A percentile compares a stretch with the other conserved stretches of the same genome.
phyloP scores from a whole-genome alignment of 768 basidiomycete species.

The Amanita muscaria region DNA sequence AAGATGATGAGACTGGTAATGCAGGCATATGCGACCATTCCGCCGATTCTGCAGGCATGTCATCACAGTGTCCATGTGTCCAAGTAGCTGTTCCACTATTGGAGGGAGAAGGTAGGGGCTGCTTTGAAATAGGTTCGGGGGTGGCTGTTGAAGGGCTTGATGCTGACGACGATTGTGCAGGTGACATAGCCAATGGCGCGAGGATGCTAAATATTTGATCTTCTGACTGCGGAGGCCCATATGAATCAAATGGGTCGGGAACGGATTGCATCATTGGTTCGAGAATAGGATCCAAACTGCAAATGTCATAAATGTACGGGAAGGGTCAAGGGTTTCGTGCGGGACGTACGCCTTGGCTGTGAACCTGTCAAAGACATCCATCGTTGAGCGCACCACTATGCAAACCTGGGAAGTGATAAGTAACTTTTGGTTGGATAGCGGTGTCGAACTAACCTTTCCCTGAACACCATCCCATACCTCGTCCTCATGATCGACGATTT shows the following conservation, averaged over 20 bases:
- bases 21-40: slow-evolving; percentile 47
- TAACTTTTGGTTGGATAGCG: slow-evolving; percentile 6
- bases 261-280: slow-evolving; percentile 86
- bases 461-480: slow-evolving; percentile 93
- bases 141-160: slow-evolving; percentile 50
- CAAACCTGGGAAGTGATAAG: slow-evolving; percentile 43
- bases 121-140: slow-evolving; percentile 29
- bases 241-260: slow-evolving; percentile 90
- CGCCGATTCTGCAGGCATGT: slow-evolving; percentile 42
- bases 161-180: slow-evolving; percentile 37
- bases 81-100: slow-evolving; percentile 34
- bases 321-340: background rate
- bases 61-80: slow-evolving; percentile 36
- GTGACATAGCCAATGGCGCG: slow-evolving; percentile 71
- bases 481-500: slow-evolving; percentile 88
- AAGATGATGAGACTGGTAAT: slow-evolving; percentile 45
- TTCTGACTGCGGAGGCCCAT: slow-evolving; percentile 80
- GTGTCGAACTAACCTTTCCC: slow-evolving; percentile 49
- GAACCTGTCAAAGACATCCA: slow-evolving; percentile 87
- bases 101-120: slow-evolving; percentile 23
- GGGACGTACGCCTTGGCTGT: slow-evolving; percentile 73
- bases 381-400: slow-evolving; percentile 77
- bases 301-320: slow-evolving; percentile 2
- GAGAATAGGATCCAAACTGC: slow-evolving; percentile 78
- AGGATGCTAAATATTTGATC: slow-evolving; percentile 92